Percentiles rank a stretch among this genome's conserved stretches.
Conservation (phyloP, 2,329 filamentous ascomycete species). For the Fusarium miscanthi region DNA sequence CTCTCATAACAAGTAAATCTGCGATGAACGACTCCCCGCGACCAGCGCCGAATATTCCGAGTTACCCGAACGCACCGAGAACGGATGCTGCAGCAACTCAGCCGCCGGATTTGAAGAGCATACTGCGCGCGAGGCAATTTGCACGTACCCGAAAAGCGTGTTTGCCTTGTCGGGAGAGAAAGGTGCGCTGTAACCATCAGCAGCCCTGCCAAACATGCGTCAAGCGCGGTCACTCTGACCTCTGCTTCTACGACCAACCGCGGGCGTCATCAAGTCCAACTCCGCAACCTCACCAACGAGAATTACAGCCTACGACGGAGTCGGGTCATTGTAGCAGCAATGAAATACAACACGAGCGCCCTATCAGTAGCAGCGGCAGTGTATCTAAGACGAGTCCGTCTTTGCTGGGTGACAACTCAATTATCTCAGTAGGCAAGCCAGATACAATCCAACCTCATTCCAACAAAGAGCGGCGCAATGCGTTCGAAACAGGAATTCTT, state of each 20-base stretch:
- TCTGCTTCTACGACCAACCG: slow-evolving; percentile 9
- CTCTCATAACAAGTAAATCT: not conserved
- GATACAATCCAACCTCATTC: not conserved
- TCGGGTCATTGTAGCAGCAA: rapidly evolving
- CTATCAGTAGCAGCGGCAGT: not conserved
- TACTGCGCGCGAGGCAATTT: slow-evolving; percentile 9
- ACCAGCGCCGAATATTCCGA: not conserved
- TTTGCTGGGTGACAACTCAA: slow-evolving; percentile 27
- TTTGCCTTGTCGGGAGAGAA: slow-evolving; percentile 26
- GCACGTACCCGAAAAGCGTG: slow-evolving; percentile 56
- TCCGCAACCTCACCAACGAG: not conserved
- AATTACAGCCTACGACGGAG: rapidly evolving
- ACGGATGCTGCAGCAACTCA: not conserved
- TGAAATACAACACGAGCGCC: rapidly evolving
- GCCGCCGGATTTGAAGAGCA: not conserved
- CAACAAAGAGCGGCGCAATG: slow-evolving; percentile 14
- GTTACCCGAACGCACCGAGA: not conserved
- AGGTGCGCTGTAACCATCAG: slow-evolving; percentile 23
- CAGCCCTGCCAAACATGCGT: slow-evolving; percentile 28
- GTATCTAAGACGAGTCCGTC: not conserved
- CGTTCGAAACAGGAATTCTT: slow-evolving; percentile 32
- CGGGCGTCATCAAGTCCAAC: not conserved
- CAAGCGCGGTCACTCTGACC: slow-evolving; percentile 22
- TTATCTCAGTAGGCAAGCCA: slow-evolving; percentile 24
- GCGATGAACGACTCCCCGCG: not conserved